Percentiles rank a stretch among this genome's conserved stretches.
Conservation (phyloP, 2,329 filamentous ascomycete genomes). For the Trichoderma polysporum region DNA sequence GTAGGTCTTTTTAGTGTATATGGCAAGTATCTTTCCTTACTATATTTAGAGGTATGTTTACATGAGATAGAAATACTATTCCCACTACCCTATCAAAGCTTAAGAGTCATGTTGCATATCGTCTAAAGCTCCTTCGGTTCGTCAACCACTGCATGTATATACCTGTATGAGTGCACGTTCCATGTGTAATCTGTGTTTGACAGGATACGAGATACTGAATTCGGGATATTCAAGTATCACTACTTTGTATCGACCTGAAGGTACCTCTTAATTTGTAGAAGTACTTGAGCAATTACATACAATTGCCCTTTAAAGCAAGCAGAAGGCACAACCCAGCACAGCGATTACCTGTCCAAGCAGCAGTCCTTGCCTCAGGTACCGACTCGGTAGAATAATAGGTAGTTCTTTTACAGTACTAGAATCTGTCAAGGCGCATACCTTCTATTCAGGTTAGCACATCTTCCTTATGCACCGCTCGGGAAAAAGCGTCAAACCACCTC, state of each 20-base stretch:
- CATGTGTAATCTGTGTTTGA: background rate
- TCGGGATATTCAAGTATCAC: background rate
- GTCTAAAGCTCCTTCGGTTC: background rate
- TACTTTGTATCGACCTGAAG: background rate
- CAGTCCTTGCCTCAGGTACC: background rate
- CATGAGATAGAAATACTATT: too few relatives aligned
- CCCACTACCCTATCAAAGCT: background rate
- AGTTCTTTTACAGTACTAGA: background rate
- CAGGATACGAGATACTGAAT: background rate
- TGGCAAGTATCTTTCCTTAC: background rate
- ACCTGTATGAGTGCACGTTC: background rate
- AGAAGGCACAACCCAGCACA: background rate
- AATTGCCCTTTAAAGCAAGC: background rate
- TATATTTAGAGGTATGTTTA: background rate
- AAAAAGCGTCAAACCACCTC: background rate
- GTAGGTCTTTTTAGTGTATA: background rate
- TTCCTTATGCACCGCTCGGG: background rate
- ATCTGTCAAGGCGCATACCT: background rate
- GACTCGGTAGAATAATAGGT: background rate
- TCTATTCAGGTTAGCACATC: background rate
- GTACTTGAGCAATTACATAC: background rate
- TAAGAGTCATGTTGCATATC: constrained; percentile 5
- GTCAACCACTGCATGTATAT: background rate
- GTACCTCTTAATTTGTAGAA: background rate
- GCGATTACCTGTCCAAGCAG: background rate